Evolutionary conservation across 2,329 filamentous ascomycete genomes (phyloP).

Genomic region (Stagonosporopsis tanaceti): DNA sequence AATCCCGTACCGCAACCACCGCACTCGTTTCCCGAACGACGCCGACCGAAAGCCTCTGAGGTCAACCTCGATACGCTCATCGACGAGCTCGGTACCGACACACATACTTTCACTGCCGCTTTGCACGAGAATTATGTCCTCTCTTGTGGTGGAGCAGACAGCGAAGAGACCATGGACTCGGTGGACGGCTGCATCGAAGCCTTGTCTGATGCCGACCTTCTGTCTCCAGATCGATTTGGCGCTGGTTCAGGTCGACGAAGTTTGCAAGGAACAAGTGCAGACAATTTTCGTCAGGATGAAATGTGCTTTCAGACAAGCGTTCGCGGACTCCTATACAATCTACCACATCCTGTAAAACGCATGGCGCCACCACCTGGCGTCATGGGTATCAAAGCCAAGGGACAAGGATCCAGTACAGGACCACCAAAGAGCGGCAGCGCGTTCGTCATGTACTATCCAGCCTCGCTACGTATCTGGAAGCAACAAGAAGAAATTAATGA

Average conservation of each 20-base stretch:
- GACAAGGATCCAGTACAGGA: conserved; percentile 27
- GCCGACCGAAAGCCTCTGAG: conserved; percentile 55
- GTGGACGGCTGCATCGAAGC: conserved; percentile 86
- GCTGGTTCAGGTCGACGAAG: conserved; percentile 60
- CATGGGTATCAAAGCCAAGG: conserved; percentile 44
- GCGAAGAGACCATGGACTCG: conserved; percentile 73
- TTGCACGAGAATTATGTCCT: conserved; percentile 92
- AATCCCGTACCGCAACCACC: conserved; percentile 54
- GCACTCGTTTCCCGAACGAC: conserved; percentile 55
- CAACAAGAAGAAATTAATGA: conserved; percentile 82
- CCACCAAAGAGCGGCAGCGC: conserved; percentile 63
- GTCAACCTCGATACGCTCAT: conserved; percentile 73
- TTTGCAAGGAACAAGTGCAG: conserved; percentile 63
- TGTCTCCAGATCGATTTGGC: conserved; percentile 77
- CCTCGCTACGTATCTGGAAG: conserved; percentile 82
- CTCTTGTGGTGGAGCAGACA: conserved; percentile 74
- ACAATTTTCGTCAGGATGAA: conserved; percentile 87
- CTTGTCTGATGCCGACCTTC: conserved; percentile 85
- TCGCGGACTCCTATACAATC: conserved; percentile 81
- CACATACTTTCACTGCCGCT: conserved; percentile 85
- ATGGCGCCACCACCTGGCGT: conserved; percentile 51
- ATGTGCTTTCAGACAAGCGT: conserved; percentile 93
- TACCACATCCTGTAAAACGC: conserved; percentile 84
- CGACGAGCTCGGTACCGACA: conserved; percentile 92
- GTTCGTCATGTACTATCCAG: conserved; percentile 92